phyloP scores from a whole-genome alignment of 768 basidiomycete species.

The Lactarius sp. region DNA sequence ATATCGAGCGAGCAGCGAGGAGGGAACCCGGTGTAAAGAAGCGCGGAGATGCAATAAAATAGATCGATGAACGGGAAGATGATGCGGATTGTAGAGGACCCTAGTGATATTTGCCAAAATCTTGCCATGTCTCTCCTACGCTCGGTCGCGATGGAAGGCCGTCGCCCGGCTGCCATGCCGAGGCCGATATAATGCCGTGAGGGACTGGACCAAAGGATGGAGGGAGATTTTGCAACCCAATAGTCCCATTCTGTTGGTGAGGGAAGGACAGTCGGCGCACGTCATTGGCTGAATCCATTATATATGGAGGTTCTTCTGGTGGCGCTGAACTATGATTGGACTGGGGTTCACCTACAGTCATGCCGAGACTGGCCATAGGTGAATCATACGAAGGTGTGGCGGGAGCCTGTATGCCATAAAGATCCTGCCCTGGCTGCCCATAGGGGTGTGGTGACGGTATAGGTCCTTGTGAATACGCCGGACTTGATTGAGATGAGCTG shows the following conservation, averaged over 20 bases:
- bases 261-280: slow-evolving; percentile 12
- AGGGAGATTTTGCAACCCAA: slow-evolving; percentile 10
- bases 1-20: neutral
- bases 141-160: slow-evolving; percentile 3
- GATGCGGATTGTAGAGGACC: neutral
- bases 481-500: slow-evolving; percentile 22
- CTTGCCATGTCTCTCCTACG: slow-evolving; percentile 13
- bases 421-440: slow-evolving; percentile 7
- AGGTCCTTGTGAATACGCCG: slow-evolving; percentile 21
- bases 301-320: slow-evolving; percentile 16
- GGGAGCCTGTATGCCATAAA: slow-evolving; percentile 9
- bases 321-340: slow-evolving; percentile 17
- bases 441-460: slow-evolving; percentile 21
- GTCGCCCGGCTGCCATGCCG: slow-evolving; percentile 9
- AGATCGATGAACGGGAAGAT: neutral
- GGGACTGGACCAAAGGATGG: slow-evolving; percentile 1
- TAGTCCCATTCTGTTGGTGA: slow-evolving; percentile 13
- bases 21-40: neutral
- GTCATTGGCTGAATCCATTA: slow-evolving; percentile 3
- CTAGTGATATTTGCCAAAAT: slow-evolving; percentile 15
- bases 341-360: slow-evolving; percentile 11
- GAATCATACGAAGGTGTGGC: slow-evolving; percentile 19
- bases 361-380: slow-evolving; percentile 11
- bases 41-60: neutral
- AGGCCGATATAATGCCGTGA: slow-evolving; percentile 6